Evolutionary conservation across 1,139 yeast genomes (phyloP).

Genomic region (Sugiyamaella castrensis): DNA sequence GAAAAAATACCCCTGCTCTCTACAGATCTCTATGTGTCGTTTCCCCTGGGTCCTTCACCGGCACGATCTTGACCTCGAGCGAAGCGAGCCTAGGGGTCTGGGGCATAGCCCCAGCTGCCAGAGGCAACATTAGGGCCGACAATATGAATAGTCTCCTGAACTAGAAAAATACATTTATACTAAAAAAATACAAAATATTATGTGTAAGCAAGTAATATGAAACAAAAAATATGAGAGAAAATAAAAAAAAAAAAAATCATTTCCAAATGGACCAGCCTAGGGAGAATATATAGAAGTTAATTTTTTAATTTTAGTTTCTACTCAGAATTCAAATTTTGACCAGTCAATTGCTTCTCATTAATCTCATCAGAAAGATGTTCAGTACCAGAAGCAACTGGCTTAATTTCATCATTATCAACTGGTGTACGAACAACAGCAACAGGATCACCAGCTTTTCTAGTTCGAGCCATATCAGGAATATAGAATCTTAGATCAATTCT

Average conservation of each 20-base stretch:
- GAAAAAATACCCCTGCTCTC: no score
- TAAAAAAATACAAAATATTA: no score
- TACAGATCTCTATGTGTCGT: no score
- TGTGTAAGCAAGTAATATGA: no score
- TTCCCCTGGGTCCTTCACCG: no score
- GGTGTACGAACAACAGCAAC: neutral
- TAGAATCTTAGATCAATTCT: slow-evolving; percentile 75
- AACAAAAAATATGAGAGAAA: no score
- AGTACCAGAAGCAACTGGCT: slow-evolving; percentile 10
- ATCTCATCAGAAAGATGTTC: slow-evolving; percentile 6
- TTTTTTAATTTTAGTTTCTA: neutral
- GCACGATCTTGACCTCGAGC: neutral
- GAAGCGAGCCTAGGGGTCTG: neutral
- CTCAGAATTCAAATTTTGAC: slow-evolving; percentile 13
- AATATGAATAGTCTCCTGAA: no score
- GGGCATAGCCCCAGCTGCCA: neutral
- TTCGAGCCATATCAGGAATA: slow-evolving; percentile 54
- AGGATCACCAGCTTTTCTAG: slow-evolving; percentile 13
- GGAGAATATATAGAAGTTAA: slow-evolving; percentile 1
- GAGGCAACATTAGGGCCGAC: neutral
- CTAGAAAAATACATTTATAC: no score
- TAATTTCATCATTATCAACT: slow-evolving; percentile 5
- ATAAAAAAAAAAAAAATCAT: no score
- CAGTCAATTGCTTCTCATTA: slow-evolving; percentile 10
- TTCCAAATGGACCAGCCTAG: neutral